Evolutionary conservation across 192 early-diverging fungal species (phyloP).

Genomic region (Thoreauomyces humboldtii): DNA sequence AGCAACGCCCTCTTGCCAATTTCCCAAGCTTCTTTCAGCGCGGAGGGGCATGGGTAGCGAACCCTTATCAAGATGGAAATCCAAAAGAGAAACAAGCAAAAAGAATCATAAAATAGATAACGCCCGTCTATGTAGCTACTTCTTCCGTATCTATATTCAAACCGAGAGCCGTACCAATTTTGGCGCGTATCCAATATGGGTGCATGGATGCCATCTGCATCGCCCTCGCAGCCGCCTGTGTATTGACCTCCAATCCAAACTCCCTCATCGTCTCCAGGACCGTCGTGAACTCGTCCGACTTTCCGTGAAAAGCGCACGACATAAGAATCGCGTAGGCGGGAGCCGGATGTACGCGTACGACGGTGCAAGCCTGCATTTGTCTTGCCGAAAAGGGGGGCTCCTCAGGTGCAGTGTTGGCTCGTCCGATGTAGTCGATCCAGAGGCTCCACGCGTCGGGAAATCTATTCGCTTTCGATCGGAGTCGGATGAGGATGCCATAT

Average conservation of each 20-base stretch:
- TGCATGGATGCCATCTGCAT: too few relatives aligned
- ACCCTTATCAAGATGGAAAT: too few relatives aligned
- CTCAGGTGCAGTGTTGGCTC: not conserved
- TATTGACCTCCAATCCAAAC: not conserved
- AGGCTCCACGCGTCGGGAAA: conserved; percentile 19
- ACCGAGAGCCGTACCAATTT: too few relatives aligned
- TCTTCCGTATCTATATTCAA: too few relatives aligned
- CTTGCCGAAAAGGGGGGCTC: not conserved
- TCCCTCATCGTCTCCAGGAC: not conserved
- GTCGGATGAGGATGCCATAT: conserved; percentile 5
- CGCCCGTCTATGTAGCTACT: too few relatives aligned
- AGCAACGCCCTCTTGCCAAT: too few relatives aligned
- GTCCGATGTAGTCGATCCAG: conserved; percentile 19
- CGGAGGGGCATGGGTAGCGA: too few relatives aligned
- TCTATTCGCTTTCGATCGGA: conserved; percentile 1
- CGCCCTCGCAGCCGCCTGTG: too few relatives aligned
- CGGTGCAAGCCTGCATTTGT: not conserved
- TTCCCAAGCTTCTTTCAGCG: too few relatives aligned
- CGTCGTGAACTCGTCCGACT: not conserved
- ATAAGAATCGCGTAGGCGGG: conserved; percentile 1
- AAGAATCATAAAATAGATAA: too few relatives aligned
- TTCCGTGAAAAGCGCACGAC: not conserved
- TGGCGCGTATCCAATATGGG: too few relatives aligned
- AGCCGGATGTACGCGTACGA: conserved; percentile 4
- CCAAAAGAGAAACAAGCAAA: too few relatives aligned